Evolutionary conservation across 208 protist genomes (phyloP).

Genomic region (Leishmania martiniquensis): DNA sequence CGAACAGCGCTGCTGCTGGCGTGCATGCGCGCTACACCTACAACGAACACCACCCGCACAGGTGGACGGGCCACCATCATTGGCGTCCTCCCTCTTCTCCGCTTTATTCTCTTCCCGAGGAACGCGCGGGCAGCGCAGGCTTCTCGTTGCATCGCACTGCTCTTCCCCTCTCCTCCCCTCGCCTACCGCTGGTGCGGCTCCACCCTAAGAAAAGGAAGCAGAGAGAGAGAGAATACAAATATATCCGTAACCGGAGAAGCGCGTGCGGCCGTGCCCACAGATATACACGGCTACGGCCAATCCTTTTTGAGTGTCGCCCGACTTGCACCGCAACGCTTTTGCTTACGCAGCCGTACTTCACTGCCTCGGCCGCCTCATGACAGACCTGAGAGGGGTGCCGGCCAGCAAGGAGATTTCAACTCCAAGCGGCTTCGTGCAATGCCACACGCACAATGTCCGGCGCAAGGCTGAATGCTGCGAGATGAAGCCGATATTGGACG

Average conservation of each 20-base stretch:
- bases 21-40: background rate
- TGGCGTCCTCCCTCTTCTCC: background rate
- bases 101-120: background rate
- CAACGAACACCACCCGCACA: background rate
- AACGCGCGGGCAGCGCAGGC: background rate
- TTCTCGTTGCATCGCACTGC: background rate
- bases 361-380: background rate
- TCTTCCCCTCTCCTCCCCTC: background rate
- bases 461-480: slow-evolving; percentile 61
- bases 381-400: background rate
- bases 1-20: background rate
- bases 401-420: slow-evolving; percentile 7
- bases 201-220: background rate
- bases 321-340: background rate
- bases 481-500: slow-evolving; percentile 56
- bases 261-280: background rate
- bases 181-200: background rate
- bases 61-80: background rate
- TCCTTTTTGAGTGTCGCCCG: background rate
- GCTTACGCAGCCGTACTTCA: background rate
- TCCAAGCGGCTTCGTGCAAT: slow-evolving; percentile 49
- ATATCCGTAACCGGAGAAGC: background rate
- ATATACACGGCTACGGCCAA: background rate
- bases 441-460: slow-evolving; percentile 48
- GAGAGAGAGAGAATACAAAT: too few species aligned